A percentile compares a stretch with the other conserved stretches of the same genome.
These are phyloP conservation scores for Pseudogymnoascus sp. DNA, from an alignment of 2,329 filamentous ascomycete species.

Conservation along the genomic window DNA sequence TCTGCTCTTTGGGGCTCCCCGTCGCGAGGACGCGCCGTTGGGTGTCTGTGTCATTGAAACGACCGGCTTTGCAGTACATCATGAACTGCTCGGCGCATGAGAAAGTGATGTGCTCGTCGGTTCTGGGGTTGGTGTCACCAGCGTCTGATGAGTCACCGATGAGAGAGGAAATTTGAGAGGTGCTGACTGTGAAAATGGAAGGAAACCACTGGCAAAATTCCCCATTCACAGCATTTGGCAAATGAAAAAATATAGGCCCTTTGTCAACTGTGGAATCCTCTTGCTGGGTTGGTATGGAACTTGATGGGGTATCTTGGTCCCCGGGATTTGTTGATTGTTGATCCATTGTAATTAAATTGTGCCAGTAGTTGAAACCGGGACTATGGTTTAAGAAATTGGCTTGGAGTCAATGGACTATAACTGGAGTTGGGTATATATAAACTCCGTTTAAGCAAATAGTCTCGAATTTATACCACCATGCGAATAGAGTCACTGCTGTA, in stretches of 20 bases:
- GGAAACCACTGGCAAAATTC: constrained; percentile 32
- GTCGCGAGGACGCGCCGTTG: constrained; percentile 23
- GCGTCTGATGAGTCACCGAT: constrained; percentile 20
- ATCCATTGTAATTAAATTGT: neutral
- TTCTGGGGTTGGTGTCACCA: constrained; percentile 9
- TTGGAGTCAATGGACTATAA: neutral
- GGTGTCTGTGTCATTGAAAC: constrained; percentile 26
- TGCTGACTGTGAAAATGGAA: constrained; percentile 24
- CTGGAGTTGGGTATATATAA: neutral
- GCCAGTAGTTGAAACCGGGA: neutral
- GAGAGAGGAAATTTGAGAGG: constrained; percentile 23
- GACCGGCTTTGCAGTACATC: constrained; percentile 35
- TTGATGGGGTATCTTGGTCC: neutral
- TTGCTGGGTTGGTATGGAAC: neutral
- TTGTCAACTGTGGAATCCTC: neutral
- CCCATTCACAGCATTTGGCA: constrained; percentile 25
- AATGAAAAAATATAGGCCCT: constrained; percentile 26
- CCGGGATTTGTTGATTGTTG: neutral
- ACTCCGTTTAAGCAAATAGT: neutral
- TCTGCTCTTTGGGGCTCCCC: constrained; percentile 25
- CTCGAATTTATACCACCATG: neutral
- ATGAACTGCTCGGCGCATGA: constrained; percentile 34
- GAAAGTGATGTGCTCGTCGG: constrained; percentile 22
- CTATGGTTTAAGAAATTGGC: neutral
- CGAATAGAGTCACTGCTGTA: neutral